Evolutionary conservation across 768 basidiomycete genomes (phyloP).

Genomic region (Rhodocollybia butyracea): DNA sequence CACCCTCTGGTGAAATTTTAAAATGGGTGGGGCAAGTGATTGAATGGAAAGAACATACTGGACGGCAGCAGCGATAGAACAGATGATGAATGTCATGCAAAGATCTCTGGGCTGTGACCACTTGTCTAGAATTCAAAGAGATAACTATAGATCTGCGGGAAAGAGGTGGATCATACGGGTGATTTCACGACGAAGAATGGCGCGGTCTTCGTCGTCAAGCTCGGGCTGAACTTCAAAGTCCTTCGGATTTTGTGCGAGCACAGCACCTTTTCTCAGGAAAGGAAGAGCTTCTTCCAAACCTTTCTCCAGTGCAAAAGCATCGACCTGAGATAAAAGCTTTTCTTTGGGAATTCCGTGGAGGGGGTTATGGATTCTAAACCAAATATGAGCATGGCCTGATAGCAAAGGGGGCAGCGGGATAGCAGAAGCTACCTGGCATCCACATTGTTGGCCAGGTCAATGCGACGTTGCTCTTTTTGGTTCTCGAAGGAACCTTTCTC

Average conservation of each 20-base stretch:
- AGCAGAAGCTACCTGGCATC: constrained; percentile 10
- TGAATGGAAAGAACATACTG: constrained; percentile 27
- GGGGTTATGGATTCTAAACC: constrained; percentile 37
- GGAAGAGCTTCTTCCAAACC: constrained; percentile 19
- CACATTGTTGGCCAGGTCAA: constrained; percentile 14
- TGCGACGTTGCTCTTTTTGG: constrained; percentile 8
- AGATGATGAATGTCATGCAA: constrained; percentile 41
- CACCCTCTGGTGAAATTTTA: constrained; percentile 31
- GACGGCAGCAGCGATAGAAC: constrained; percentile 55
- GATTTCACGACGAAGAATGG: constrained; percentile 17
- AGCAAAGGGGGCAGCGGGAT: background rate
- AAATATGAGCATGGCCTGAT: background rate
- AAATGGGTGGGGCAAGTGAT: background rate
- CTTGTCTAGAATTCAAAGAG: constrained; percentile 12
- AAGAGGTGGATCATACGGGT: constrained; percentile 17
- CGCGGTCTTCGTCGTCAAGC: constrained; percentile 23
- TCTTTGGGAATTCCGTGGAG: constrained; percentile 46
- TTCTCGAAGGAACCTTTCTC: constrained; percentile 11
- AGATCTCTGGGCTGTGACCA: constrained; percentile 17
- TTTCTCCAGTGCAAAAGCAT: constrained; percentile 39
- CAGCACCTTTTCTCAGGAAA: constrained; percentile 48
- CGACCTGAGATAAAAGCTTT: constrained; percentile 44
- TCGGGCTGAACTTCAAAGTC: constrained; percentile 23
- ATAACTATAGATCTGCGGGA: constrained; percentile 11
- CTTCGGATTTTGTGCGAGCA: constrained; percentile 49